Evolutionary conservation across 352 stramenopile species (phyloP), one percentile per base, ranked within the genome.

Genomic region (Phytophthora kernoviae): DNA sequence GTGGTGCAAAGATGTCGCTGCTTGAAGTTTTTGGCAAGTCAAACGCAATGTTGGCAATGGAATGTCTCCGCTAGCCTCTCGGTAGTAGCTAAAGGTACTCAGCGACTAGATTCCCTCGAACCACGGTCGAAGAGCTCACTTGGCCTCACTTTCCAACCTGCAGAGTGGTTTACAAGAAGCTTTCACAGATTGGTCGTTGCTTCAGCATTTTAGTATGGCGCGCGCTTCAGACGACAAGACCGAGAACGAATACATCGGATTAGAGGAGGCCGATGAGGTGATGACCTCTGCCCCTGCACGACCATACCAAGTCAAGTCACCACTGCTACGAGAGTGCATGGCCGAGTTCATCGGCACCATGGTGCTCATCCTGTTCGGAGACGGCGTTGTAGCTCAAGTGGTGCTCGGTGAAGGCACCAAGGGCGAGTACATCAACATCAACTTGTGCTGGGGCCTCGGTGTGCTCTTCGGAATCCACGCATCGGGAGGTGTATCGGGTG

Each of bases 391-490:
- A 30, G 69, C 75, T 17, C 75, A 89, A 62, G 69, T 84, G 1
- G 67, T 68, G 14, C 59, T 87, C 0, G 75, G 72, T 39, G 61
- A 76, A 5, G 58, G 46, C 37, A 65, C 46, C 37, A 81, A 77
- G 30, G 79, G 79, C 50, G 77, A 74, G 22, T 87, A 75, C 59
- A 62, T 75, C 27, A 84, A 73, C 54, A 84, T 87, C 64, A 84
- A 70, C 47, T 55, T 89, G 22, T 80, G 61, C 62, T 90, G 80
- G 77, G 80, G 80, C 11, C 58, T 90, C 53, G 80, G 63, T 21
- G 70, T 90, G 36, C 77, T 89, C 53, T 68, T 90, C 33, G 79
- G 70, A 20, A 75, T 90, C 22, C 73, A 90, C 62, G 36, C 59
- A 4, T 72, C 68, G 0, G 75, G 68, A 0, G 73, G 77, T 20